Evolutionary conservation across 768 basidiomycete species (phyloP), one percentile per base, ranked within the genome.

Genomic region (Xerocomus brunneocitrinus): DNA sequence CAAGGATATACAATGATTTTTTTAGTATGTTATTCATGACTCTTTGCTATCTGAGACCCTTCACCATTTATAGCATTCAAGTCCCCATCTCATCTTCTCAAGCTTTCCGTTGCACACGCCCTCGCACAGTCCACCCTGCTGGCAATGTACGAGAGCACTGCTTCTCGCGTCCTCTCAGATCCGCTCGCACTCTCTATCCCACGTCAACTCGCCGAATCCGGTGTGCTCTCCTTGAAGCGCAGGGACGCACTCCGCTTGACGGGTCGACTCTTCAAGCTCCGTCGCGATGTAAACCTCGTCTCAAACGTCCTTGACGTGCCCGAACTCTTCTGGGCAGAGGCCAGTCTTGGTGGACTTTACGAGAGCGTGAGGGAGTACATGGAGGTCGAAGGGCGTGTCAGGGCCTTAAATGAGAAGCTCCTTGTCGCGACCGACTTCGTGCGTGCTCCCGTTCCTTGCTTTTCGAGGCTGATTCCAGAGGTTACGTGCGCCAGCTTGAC

Each of bases 1-100:
- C 94, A 14, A 81, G 94, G 43, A 94, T 98, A 58, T 97, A 91
- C 73, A 95, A 98, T 57, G 94, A 95, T 68, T 91, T 95, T 72
- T 95, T 95, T 73, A 94, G 93, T 94, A 63, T 60, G 87, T 76
- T 9, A 27, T 28, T 49, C n/a, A 36, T 8, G 30, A 47, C 25
- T 34, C 19, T 24, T 30, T 7, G 57, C 8, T 34, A 12, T 28
- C 6, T 25, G 27, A 10, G 25, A 34, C 24, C 44, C 12, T 39
- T 58, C 19, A 45, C 5, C 13, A 39, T 45, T 46, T 27, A 4
- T 58, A 95, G 93, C 95, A 4, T 86, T 97, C 65, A 95, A 94
- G 73, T 89, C 90, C 1, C 87, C 85, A 25, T 95, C 93, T 0
- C 91, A 92, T 62, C 81, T 94, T 38, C 84, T 92, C 42, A 91